Evolutionary conservation across 1,139 yeast genomes (phyloP), one percentile per base, ranked within the genome.

Genomic region (Candida anutae): DNA sequence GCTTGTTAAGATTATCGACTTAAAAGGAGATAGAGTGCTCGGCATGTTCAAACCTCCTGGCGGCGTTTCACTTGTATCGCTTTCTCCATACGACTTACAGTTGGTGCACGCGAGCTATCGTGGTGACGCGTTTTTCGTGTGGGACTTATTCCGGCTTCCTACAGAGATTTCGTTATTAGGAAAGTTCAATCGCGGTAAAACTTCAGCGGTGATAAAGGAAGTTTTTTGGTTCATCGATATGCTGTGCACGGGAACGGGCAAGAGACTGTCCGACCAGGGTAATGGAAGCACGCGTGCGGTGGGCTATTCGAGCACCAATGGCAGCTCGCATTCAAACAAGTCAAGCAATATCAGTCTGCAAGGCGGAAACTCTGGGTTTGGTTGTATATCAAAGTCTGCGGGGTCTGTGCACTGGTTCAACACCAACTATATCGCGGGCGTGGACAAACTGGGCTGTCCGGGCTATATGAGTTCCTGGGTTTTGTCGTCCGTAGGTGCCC

Each of bases 331-430:
- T 8, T 21, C 22, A 15, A 16, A 10, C 13, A 10, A 21, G 13
- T 8, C 6, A 21, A 21, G 13, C n/a, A 20, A 17, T 17, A n/a
- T n/a, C 17, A 8, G 18, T 12, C 6, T 12, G 15, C 17, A 39
- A 37, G 20, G 61, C 60, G 6, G 51, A 47, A 62, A 60, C 33
- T 55, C 58, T 4, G 71, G 76, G 0, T 59, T 77, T 41, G 76
- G 81, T 1, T 60, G 78, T 25, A 58, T 75, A 16, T 76, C 78
- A 14, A 58, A 62, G 33, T 53, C 63, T 5, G 59, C 71, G 15
- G 87, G 87, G 0, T 71, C 82, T 2, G 54, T 78, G 9, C 87
- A 78, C 42, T 75, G 80, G 72, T 78, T 73, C 48, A 61, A 62
- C 35, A 53, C 58, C 28, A 62, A 63, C 33, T 60, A 62, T 35